Evolutionary conservation across 768 basidiomycete genomes (phyloP), one percentile per base, ranked within the genome.

Genomic region (Amanita thiersii): DNA sequence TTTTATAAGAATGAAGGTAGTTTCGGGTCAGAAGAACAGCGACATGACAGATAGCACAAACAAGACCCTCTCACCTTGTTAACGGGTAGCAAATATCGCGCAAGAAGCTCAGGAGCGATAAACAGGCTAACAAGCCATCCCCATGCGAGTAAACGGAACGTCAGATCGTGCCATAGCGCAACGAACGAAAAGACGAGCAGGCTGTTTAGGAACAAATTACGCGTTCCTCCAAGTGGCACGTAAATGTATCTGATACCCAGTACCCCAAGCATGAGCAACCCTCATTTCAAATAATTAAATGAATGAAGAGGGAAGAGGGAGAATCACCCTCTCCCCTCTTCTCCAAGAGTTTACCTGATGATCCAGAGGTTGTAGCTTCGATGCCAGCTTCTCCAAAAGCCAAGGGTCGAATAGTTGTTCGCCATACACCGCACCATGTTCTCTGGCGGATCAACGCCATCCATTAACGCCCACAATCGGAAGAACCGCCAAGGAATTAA

Each of bases 391-490:
- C 91, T 64, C 96, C 96, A 98, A 61, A 99, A 98, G 0, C 91
- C 91, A 7, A 82, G 58, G 0, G 81, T 75, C 1, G 93, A 96
- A 56, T 97, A 97, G 58, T 97, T 98, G 59, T 98, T 99, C 15
- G 80, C 86, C 81, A 97, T 85, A 55, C 96, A 98, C n/a, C 96
- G 76, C 9, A 99, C 74, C 96, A 97, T 96, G 60, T 99, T 99
- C 60, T 99, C 96, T 0, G 94, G 96, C 0, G 91, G 86, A 52
- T 96, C 89, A 24, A 97, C 73, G 0, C 87, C 88, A 52, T 91
- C 88, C 40, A 77, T 58, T 15, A 98, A 65, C 2, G 93, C 83
- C 91, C 93, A 97, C 14, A 96, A 63, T 2, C 93, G 85, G 68
- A 97, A 98, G 68, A 96, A 96, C 8, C 94, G 75, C 94, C 94